These are phyloP conservation scores for Pseudofabraea citricarpa DNA, from an alignment of 2,329 filamentous ascomycete species.

Conservation along the genomic window DNA sequence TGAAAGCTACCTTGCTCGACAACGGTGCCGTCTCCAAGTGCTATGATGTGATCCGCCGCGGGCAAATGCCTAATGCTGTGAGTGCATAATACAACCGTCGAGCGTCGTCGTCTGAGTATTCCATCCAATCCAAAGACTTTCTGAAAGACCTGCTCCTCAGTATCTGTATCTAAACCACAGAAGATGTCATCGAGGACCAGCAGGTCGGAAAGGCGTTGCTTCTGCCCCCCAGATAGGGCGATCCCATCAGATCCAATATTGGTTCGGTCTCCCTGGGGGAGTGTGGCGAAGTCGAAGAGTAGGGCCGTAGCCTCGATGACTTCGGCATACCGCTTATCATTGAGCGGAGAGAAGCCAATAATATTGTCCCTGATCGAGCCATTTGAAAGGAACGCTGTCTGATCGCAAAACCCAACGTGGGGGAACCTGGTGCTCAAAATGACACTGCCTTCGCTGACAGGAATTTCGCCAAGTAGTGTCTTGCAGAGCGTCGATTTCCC, in stretches of 20 bases:
- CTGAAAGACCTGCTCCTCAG: slow-evolving; percentile 10
- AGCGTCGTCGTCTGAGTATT: slow-evolving; percentile 15
- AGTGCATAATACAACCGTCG: slow-evolving; percentile 32
- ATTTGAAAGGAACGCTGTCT: slow-evolving; percentile 38
- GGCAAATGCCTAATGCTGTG: slow-evolving; percentile 23
- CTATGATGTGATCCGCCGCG: slow-evolving; percentile 34
- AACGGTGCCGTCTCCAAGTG: slow-evolving; percentile 29
- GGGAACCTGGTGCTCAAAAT: slow-evolving; percentile 9
- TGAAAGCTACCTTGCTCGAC: slow-evolving; percentile 33
- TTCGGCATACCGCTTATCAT: slow-evolving; percentile 20
- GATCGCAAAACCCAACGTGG: slow-evolving; percentile 35
- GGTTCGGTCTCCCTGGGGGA: slow-evolving; percentile 15
- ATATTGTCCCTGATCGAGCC: slow-evolving; percentile 34
- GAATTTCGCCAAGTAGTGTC: slow-evolving; percentile 29
- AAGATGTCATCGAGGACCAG: slow-evolving; percentile 18
- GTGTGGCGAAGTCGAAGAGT: slow-evolving; percentile 15
- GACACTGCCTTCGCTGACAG: slow-evolving; percentile 21
- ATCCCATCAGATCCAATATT: slow-evolving; percentile 16
- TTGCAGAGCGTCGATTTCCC: slow-evolving; percentile 32
- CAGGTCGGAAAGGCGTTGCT: slow-evolving; percentile 12
- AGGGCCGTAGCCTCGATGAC: slow-evolving; percentile 20
- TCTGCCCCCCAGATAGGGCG: slow-evolving; percentile 11
- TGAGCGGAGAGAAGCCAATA: slow-evolving; percentile 21
- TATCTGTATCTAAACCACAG: slow-evolving; percentile 15
- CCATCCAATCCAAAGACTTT: slow-evolving; percentile 8